Base-by-base conservation (phyloP, 306 rosid genomes). In the Cyamopsis tetragonoloba region DNA sequence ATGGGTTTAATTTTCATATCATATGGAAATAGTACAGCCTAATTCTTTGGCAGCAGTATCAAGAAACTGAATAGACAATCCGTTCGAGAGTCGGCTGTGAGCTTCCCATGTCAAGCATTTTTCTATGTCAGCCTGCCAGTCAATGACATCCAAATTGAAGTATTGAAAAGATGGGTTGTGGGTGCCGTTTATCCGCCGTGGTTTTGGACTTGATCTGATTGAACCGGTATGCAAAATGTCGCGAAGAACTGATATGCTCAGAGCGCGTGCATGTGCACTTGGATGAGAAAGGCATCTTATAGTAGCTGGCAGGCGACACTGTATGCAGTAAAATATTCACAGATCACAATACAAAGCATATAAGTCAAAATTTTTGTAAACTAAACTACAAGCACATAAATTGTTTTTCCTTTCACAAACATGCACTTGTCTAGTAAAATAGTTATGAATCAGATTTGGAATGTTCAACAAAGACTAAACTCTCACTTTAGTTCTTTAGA, bases 91-190 rank as follows among this genome's bases (percentile, higher is more conserved):
- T 71, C 91, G 79, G 74, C 83, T 89, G 61, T 81, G 96, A 71
- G 95, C 91, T 89, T 92, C 98, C 95, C 98, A 92, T 44, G 79
- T 75, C 82, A 92, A 68, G 84, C 96, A 84, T 72, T 87, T 85
- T 50, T 92, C 96, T 31, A 87, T 72, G 75, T 89, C 96, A 49
- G 80, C 86, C 73, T 79, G 89, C 98, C 98, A 92, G 78, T 92
- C 84, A 42, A 76, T 81, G 60, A 69, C 82, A 48, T 75, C 90
- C 30, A 78, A 65, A 73, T 80, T 89, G 73, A 80, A 82, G 79
- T 74, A 85, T 46, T 79, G 80, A 26, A 70, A 79, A 10, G 96
- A 77, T 46, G 88, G 84, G 5, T 73, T 67, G 19, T 42, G 73
- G 37, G 20, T 75, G 74, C 91, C 87, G 19, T 84, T 84, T 70